Percentiles rank a stretch among this genome's conserved stretches.
phyloP scores from a whole-genome alignment of 305 asterid species.

The Fraxinus dipetala region DNA sequence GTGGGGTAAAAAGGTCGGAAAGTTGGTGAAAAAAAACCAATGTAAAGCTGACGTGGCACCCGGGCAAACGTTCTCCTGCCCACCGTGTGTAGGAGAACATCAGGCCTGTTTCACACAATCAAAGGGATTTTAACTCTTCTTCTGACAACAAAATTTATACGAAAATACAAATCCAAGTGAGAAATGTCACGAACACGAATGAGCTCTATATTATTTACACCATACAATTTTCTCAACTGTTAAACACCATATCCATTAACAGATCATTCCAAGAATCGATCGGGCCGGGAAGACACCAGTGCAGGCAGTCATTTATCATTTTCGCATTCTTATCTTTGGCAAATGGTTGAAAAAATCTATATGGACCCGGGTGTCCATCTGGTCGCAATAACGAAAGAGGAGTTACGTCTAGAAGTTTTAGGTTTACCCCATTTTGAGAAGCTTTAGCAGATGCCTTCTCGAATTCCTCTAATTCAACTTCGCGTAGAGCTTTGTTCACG shows the following conservation, averaged over 20 bases:
- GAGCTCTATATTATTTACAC: background rate
- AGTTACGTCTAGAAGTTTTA: conserved; percentile 59
- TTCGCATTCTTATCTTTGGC: conserved; percentile 38
- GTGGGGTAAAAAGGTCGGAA: too few relatives aligned
- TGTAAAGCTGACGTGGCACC: too few relatives aligned
- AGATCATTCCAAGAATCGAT: conserved; percentile 83
- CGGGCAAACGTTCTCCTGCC: too few relatives aligned
- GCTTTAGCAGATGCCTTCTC: conserved; percentile 41
- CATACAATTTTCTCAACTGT: conserved; percentile 24
- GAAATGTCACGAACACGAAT: background rate
- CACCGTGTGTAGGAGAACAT: too few relatives aligned
- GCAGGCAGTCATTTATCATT: conserved; percentile 66
- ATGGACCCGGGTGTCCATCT: conserved; percentile 85
- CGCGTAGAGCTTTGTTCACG: conserved; percentile 40
- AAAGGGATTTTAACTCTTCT: background rate
- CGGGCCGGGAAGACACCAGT: conserved; percentile 97
- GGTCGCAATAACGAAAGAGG: conserved; percentile 66
- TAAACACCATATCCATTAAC: conserved; percentile 58
- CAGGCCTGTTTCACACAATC: background rate
- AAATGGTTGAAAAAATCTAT: conserved; percentile 53
- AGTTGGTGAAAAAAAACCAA: too few relatives aligned
- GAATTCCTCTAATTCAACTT: conserved; percentile 53
- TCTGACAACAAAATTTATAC: background rate
- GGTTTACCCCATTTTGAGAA: conserved; percentile 44
- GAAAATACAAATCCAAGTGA: background rate